Percentiles rank a stretch among this genome's conserved stretches.
These are phyloP conservation scores for Rosa lucieae DNA, from an alignment of 306 rosid genomes.

Conservation along the genomic window DNA sequence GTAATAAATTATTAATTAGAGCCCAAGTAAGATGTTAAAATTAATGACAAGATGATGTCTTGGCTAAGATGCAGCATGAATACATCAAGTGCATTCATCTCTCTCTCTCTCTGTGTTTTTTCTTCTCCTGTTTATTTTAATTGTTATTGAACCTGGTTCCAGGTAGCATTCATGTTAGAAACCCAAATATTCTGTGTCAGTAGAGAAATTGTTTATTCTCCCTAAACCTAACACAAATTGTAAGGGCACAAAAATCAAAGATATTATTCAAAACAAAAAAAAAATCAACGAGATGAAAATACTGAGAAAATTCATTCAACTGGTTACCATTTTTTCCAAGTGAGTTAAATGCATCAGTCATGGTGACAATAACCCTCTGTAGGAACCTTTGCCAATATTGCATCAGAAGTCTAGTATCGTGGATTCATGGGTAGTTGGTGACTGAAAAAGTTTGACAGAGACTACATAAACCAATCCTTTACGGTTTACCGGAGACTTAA, in stretches of 20 bases:
- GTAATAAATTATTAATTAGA: too few species aligned
- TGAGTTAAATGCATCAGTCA: slow-evolving; percentile 22
- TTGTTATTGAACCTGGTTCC: neutral
- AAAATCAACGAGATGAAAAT: slow-evolving; percentile 13
- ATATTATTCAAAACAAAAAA: too few species aligned
- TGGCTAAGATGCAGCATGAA: too few species aligned
- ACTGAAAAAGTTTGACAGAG: neutral
- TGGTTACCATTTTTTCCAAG: slow-evolving; percentile 9
- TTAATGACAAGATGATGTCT: too few species aligned
- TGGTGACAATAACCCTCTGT: neutral
- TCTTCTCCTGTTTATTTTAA: neutral
- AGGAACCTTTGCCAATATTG: neutral
- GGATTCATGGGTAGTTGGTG: slow-evolving; percentile 4
- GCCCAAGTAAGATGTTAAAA: too few species aligned
- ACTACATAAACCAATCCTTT: neutral
- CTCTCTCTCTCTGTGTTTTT: neutral
- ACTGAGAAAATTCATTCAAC: slow-evolving; percentile 15
- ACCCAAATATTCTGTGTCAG: neutral
- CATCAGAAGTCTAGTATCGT: neutral
- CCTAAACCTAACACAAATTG: neutral
- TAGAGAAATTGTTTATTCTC: neutral
- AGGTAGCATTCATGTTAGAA: neutral
- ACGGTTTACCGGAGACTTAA: neutral
- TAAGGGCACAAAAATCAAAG: neutral
- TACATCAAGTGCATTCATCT: too few species aligned